Conservation (phyloP, 2,329 filamentous ascomycete species). For the Cladosporium sp. region DNA sequence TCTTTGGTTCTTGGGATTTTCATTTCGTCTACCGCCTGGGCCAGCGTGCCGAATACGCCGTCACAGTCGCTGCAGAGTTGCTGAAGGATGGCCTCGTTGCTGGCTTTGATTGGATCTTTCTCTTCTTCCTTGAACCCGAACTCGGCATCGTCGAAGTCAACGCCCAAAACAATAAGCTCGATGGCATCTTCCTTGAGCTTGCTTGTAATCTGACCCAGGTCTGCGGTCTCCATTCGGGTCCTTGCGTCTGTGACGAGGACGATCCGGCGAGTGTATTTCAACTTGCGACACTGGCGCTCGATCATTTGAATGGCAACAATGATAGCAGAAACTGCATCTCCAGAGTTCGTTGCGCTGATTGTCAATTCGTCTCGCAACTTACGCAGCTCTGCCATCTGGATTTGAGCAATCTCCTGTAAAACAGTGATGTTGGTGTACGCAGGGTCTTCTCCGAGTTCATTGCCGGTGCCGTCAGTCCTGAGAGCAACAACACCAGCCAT, state of each 20-base stretch:
- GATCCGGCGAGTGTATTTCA: conserved; percentile 79
- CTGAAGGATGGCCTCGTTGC: conserved; percentile 71
- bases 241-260: conserved; percentile 82
- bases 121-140: conserved; percentile 91
- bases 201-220: conserved; percentile 65
- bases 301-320: conserved; percentile 89
- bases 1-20: conserved; percentile 74
- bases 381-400: conserved; percentile 69
- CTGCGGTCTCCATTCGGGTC: conserved; percentile 70
- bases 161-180: conserved; percentile 75
- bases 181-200: conserved; percentile 78
- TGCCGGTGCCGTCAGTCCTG: conserved; percentile 72
- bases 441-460: conserved; percentile 65
- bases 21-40: conserved; percentile 79
- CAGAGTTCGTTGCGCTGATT: conserved; percentile 66
- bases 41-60: conserved; percentile 78
- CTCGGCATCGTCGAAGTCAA: conserved; percentile 90
- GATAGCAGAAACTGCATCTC: conserved; percentile 84
- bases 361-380: conserved; percentile 63
- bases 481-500: conserved; percentile 79
- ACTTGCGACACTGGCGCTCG: conserved; percentile 70
- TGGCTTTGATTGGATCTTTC: conserved; percentile 69
- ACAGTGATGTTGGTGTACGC: conserved; percentile 82
- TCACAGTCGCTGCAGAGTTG: conserved; percentile 62
- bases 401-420: conserved; percentile 63